Base-by-base conservation (phyloP, 768 basidiomycete genomes). In the Auriscalpium vulgare region DNA sequence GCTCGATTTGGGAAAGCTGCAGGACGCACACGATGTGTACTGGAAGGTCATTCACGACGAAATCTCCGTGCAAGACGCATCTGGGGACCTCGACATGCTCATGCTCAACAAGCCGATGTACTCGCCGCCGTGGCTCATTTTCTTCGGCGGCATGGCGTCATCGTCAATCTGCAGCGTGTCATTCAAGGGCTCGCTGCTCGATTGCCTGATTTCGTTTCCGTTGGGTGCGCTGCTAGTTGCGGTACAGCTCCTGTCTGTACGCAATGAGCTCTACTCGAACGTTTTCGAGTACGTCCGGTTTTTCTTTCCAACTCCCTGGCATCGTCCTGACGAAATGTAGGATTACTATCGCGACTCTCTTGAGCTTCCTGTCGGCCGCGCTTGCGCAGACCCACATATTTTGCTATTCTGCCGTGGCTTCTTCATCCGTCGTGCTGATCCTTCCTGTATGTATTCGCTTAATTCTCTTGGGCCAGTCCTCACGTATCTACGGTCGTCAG, bases 11-110 rank as follows among this genome's bases (percentile, higher is more conserved):
- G 84, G 81, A 40, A 93, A 92, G 70, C 77, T 93, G 3, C 76
- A 81, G 7, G 81, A 83, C 34, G 83, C 83, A 19, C 83, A 90
- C 66, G 66, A 74, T 55, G 66, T 93, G 10, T 91, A 92, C 65
- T 90, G 87, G 85, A 79, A 80, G 67, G 90, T 92, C 61, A 90
- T 91, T n/a, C 88, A 91, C 62, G 91, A 94, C 65, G 75, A 82
- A 44, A 74, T 87, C 49, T 84, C 83, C 0, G 90, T 90, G 13
- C 82, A 85, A 6, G 83, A 84, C 35, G 91, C 90, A 1, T 83
- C 82, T 2, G 71, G 75, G 16, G 76, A 80, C 51, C 75, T 94
- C n/a, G 87, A 91, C 63, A 65, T 70, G 36, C 72, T 93, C 53
- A 92, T 93, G 90, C 77, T 76, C 53, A 73, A 80, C 58, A 72